Evolutionary conservation across 2,329 filamentous ascomycete species (phyloP).

Genomic region (Neurospora crassa): DNA sequence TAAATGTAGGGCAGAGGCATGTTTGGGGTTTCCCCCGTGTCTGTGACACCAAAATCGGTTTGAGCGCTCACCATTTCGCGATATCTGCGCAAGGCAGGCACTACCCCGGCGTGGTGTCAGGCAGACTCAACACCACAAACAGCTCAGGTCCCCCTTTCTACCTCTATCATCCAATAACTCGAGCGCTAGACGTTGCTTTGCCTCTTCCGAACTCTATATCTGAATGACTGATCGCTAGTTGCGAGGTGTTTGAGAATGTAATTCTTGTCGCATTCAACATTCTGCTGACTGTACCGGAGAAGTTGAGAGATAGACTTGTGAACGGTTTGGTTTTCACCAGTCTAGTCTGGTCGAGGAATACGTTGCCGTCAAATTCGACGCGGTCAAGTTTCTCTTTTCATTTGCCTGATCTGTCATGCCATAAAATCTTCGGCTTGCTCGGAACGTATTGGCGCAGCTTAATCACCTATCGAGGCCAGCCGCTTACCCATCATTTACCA

Average conservation of each 20-base stretch:
- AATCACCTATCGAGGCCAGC: background rate
- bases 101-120: background rate
- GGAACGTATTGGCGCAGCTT: background rate
- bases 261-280: background rate
- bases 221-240: background rate
- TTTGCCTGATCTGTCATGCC: background rate
- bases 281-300: background rate
- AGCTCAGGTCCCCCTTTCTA: background rate
- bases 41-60: background rate
- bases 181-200: background rate
- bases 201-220: background rate
- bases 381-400: background rate
- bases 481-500: background rate
- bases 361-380: background rate
- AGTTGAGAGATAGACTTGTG: background rate
- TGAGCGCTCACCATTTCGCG: background rate
- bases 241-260: background rate
- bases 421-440: background rate
- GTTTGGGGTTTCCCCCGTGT: background rate
- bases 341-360: background rate
- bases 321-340: background rate
- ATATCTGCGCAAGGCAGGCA: background rate
- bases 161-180: background rate
- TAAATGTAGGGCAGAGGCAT: background rate
- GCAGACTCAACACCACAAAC: background rate